A percentile compares a stretch with the other conserved stretches of the same genome.
Evolutionary conservation across 805 yeast genomes (phyloP).

Genomic region (Ogataea henricii): DNA sequence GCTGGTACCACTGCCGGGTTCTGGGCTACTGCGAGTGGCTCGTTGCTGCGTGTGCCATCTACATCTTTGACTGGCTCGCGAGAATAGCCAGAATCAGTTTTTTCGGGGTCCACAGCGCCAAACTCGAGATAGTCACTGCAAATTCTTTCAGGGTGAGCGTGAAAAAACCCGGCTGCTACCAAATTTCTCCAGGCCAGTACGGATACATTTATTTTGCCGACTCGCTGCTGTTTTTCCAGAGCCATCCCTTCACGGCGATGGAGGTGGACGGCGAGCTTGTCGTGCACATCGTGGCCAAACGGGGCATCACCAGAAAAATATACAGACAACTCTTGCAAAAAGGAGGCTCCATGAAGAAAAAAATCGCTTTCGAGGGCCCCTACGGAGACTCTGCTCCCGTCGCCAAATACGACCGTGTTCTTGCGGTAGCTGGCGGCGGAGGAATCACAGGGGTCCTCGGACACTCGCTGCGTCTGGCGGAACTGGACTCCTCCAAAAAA

Average conservation of each 20-base stretch:
- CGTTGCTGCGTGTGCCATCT: slow-evolving; percentile 45
- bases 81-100: slow-evolving; percentile 37
- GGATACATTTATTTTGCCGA: slow-evolving; percentile 58
- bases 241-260: slow-evolving; percentile 69
- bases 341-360: slow-evolving; percentile 34
- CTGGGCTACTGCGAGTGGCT: slow-evolving; percentile 38
- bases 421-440: slow-evolving; percentile 68
- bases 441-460: slow-evolving; percentile 62
- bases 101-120: slow-evolving; percentile 31
- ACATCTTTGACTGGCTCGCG: slow-evolving; percentile 53
- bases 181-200: slow-evolving; percentile 55
- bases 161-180: slow-evolving; percentile 53
- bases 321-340: slow-evolving; percentile 33
- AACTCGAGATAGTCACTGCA: slow-evolving; percentile 19
- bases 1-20: slow-evolving; percentile 57
- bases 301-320: slow-evolving; percentile 55
- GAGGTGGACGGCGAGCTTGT: slow-evolving; percentile 39
- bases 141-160: slow-evolving; percentile 47
- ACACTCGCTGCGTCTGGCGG: slow-evolving; percentile 37
- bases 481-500: slow-evolving; percentile 22
- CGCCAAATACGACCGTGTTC: slow-evolving; percentile 47
- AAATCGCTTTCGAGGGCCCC: slow-evolving; percentile 63
- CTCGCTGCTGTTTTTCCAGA: slow-evolving; percentile 59
- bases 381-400: slow-evolving; percentile 58
- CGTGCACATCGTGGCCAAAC: slow-evolving; percentile 48